Base-by-base conservation (phyloP, 148 eudicot genomes). In the Beta vulgaris region DNA sequence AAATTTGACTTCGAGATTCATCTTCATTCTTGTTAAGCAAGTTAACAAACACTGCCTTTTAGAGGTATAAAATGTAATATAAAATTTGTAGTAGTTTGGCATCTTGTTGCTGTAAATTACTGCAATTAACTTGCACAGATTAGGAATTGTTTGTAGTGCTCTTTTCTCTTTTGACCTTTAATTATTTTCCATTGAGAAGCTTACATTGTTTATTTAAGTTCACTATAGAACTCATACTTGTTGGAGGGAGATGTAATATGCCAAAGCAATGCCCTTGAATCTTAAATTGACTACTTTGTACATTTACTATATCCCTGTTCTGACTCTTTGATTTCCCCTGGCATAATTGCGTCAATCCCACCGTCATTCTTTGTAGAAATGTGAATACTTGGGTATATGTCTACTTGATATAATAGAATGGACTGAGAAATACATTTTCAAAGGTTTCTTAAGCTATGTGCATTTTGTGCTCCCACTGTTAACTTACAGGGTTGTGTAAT, bases 11-110 rank as follows among this genome's bases (percentile, higher is more conserved):
- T 48, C 34, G 53, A 48, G 55, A 18, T 67, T 46, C 32, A 70
- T 64, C 77, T 73, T 66, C 68, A 62, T 66, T 54, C 59, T 64
- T 60, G 58, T 76, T 55, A 12, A 39, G 37, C 39, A 70, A 16
- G 76, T 25, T 12, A 23, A 25, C 69, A 23, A 66, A 3, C 14
- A 21, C 36, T 29, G 42, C 42, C 35, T 51, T 19, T 21, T 51
- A 19, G 57, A 19, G 11, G 23, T 19, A 21, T 21, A 25, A 19
- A 2, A 51, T 51, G 57, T n/a, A 51, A 51, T 18, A 48, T 29
- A 62, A 6, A 34, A 18, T 32, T 62, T 21, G 67, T 60, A 60
- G 42, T 13, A 8, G 23, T 16, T 62, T 21, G 19, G 42, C 43
- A 62, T 35, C 19, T 7, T 35, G 19, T 18, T 35, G 23, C 16